Evolutionary conservation across 2,329 filamentous ascomycete genomes (phyloP), one percentile per base, ranked within the genome.

Genomic region (Camillea tinctor): DNA sequence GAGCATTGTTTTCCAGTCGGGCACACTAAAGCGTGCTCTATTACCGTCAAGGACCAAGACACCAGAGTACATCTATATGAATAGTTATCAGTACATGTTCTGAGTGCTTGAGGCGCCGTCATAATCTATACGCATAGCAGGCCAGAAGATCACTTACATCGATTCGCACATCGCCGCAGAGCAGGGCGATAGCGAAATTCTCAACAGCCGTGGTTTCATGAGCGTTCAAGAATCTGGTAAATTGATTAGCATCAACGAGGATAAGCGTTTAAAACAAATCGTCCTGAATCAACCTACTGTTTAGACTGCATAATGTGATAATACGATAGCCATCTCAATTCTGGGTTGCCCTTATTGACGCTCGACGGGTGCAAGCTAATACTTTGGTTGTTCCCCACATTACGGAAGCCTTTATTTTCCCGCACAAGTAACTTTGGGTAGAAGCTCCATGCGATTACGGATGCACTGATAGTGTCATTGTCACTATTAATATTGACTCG

Each of bases 251-350:
- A 55, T 60, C 21, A 4, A 4, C n/a, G 3, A 6, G 21, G 9
- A 11, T 3, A 26, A 15, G 30, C 6, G 36, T 9, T 5, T 23
- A 13, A 57, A 56, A 54, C 8, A 9, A 21, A 22, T 5, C 54
- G 6, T 49, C 30, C 2, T 21, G 23, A 81, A 79, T 83, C 84
- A 30, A 30, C 26, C 26, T 30, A 83, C 88, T 91, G 78, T 80
- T 89, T 93, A 2, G 90, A 90, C 74, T 97, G 93, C 92, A 98
- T 96, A 65, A 98, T 97, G 73, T 96, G 91, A 77, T 98, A 98
- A 74, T 97, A 99, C 0, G 91, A 95, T 51, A 99, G 79, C 87
- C 92, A 98, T 70, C 88, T 89, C 48, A 93, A 79, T 49, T 87
- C 85, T 52, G 81, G 79, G 61, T 80, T 80, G 7, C 81, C 84